A percentile compares a stretch with the other conserved stretches of the same genome.
Evolutionary conservation across 805 yeast genomes (phyloP).

Genomic region (Kuraishia borneana): DNA sequence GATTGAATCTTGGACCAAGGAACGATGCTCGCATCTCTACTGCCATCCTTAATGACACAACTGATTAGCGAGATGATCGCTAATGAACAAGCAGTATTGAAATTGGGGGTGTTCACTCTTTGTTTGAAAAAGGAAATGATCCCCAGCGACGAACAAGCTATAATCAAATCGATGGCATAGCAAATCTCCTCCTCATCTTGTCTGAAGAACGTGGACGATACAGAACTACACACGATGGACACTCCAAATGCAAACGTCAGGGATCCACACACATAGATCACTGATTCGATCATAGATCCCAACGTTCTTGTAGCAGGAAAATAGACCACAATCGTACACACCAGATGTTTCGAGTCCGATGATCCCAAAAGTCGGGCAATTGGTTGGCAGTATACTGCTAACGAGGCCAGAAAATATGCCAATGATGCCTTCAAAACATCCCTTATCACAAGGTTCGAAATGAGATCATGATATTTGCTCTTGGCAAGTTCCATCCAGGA

Average conservation of each 20-base stretch:
- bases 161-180: constrained; percentile 39
- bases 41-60: constrained; percentile 65
- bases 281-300: constrained; percentile 73
- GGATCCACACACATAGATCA: constrained; percentile 46
- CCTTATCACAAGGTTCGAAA: background rate
- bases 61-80: constrained; percentile 64
- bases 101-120: constrained; percentile 51
- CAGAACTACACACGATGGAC: constrained; percentile 37
- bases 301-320: constrained; percentile 74
- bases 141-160: constrained; percentile 48
- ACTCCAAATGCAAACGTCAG: constrained; percentile 41
- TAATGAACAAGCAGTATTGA: constrained; percentile 72
- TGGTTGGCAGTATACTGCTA: constrained; percentile 52
- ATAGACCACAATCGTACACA: constrained; percentile 76
- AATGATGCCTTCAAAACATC: constrained; percentile 53
- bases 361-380: constrained; percentile 43
- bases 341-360: constrained; percentile 68
- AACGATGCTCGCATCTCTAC: constrained; percentile 42
- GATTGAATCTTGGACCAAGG: constrained; percentile 44
- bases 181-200: constrained; percentile 36
- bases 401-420: constrained; percentile 65
- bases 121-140: constrained; percentile 61
- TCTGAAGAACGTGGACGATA: constrained; percentile 34
- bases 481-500: background rate
- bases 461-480: background rate